Evolutionary conservation across 495 filamentous ascomycete species (phyloP), one percentile per base, ranked within the genome.

Genomic region (Xylona heveae): DNA sequence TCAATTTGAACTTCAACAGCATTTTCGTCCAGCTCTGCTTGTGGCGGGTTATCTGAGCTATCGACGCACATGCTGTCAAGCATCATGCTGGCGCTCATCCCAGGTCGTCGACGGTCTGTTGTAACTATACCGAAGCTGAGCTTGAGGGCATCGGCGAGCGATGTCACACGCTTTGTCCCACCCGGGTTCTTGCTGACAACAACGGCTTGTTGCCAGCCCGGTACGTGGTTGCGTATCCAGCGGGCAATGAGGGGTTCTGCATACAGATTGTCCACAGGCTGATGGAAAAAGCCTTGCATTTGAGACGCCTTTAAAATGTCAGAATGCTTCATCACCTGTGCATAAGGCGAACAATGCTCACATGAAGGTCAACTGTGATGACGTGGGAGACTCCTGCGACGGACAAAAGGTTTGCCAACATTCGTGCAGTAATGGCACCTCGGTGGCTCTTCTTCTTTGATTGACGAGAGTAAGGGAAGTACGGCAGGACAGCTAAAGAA

Each of bases 251-350:
- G 64, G 3, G 88, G 88, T 52, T 97, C 88, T 13, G 90, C 88
- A 44, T 93, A 78, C 21, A 97, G 72, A 50, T 97, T 94, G 53
- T 97, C 88, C 30, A 97, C 88, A 6, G 88, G 90, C 45, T 88
- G 91, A 41, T 76, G 78, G 63, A 97, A 97, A 62, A 97, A 97
- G 21, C 88, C 88, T 57, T 95, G 90, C 77, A 94, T 94, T 56
- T 95, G 88, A 6, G 81, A 84, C 36, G 81, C 81, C 61, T 47
- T 19, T 6, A 5, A 13, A 30, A 26, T 37, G 0, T 16, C 3
- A 23, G 13, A 16, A 15, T 36, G 12, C 7, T 14, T 21, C 19
- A 27, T 1, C 0, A 10, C 17, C 6, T 13, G 16, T 33, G 2
- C 20, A 9, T 19, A 5, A 22, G 21, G 5, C 6, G 14, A 16